These are phyloP conservation scores for Rhazya stricta DNA, from an alignment of 257 asterid genomes.

Conservation along the genomic window DNA sequence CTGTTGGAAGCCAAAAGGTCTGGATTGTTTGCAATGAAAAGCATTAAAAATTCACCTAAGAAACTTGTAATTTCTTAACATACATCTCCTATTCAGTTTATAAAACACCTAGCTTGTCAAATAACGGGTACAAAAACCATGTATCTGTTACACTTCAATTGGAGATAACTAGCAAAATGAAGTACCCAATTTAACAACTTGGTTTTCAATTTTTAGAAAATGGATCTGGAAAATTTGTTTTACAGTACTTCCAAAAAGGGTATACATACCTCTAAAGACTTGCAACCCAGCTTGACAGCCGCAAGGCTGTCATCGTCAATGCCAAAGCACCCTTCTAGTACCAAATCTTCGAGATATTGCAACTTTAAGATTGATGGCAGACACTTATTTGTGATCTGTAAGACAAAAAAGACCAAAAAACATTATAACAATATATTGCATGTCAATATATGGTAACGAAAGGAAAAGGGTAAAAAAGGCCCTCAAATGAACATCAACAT, in stretches of 20 bases:
- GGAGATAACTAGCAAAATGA: neutral
- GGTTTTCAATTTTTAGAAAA: neutral
- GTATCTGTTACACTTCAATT: neutral
- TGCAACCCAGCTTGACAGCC: conserved; percentile 59
- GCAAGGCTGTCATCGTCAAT: conserved; percentile 71
- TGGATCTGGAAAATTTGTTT: neutral
- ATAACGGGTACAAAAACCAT: neutral
- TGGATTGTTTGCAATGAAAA: neutral
- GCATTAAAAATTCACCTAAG: neutral
- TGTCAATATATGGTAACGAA: neutral
- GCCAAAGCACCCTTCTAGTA: conserved; percentile 79
- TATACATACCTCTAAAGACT: conserved; percentile 58
- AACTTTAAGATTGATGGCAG: conserved; percentile 57
- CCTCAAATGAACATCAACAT: neutral
- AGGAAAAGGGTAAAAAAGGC: neutral
- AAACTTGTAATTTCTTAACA: neutral
- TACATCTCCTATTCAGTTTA: neutral
- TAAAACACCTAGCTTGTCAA: neutral
- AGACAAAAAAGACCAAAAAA: conserved; percentile 9
- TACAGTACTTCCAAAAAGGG: neutral
- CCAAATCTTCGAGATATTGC: conserved; percentile 67
- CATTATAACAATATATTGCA: neutral
- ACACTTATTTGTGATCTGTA: conserved; percentile 69
- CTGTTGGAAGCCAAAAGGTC: neutral
- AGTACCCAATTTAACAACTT: neutral